Conservation (phyloP, 2,329 filamentous ascomycete genomes). For the Colletotrichum graminicola region DNA sequence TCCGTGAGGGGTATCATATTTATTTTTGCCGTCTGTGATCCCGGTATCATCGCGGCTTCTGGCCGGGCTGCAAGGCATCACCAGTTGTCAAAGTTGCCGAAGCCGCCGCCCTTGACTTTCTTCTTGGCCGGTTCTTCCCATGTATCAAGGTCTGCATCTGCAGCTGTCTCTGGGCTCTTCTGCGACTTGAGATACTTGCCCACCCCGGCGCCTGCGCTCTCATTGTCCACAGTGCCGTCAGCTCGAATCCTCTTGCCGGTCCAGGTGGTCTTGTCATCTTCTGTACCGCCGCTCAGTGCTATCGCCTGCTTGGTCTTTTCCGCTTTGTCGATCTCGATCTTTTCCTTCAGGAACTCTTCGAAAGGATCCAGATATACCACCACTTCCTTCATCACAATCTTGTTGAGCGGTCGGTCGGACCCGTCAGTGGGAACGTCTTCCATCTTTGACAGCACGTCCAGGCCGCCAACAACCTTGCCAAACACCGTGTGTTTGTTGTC, state of each 20-base stretch:
- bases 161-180: slow-evolving; percentile 56
- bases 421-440: slow-evolving; percentile 82
- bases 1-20: slow-evolving; percentile 32
- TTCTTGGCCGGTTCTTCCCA: slow-evolving; percentile 82
- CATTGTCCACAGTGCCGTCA: slow-evolving; percentile 69
- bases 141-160: slow-evolving; percentile 62
- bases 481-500: slow-evolving; percentile 99
- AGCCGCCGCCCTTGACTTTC: slow-evolving; percentile 83
- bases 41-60: neutral
- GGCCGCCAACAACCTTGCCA: slow-evolving; percentile 82
- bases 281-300: slow-evolving; percentile 75
- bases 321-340: slow-evolving; percentile 70
- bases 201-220: slow-evolving; percentile 60
- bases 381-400: slow-evolving; percentile 85
- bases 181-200: slow-evolving; percentile 80
- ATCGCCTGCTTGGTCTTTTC: slow-evolving; percentile 73
- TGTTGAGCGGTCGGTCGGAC: slow-evolving; percentile 79
- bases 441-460: slow-evolving; percentile 78
- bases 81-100: slow-evolving; percentile 97
- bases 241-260: slow-evolving; percentile 89
- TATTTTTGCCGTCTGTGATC: slow-evolving; percentile 13
- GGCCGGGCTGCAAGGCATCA: slow-evolving; percentile 52
- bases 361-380: slow-evolving; percentile 95
- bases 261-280: slow-evolving; percentile 94
- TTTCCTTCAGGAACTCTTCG: slow-evolving; percentile 88